phyloP scores from a whole-genome alignment of 345 rosid genomes.

The Ceriops tagal region DNA sequence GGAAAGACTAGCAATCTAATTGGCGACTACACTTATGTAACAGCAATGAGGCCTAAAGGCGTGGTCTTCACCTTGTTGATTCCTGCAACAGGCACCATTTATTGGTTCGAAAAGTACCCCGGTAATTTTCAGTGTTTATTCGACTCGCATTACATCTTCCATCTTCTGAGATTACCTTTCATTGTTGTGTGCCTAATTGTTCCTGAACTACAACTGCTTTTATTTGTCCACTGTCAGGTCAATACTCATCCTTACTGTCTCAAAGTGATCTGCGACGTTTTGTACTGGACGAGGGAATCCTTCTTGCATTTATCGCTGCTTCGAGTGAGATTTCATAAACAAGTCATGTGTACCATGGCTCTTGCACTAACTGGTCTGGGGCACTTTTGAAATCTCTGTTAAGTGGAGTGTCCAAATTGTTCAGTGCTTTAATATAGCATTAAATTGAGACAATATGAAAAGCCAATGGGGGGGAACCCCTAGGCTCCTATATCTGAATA shows the following conservation, averaged over 20 bases:
- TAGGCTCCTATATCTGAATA: too few species aligned
- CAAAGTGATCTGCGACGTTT: conserved; percentile 61
- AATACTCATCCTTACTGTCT: conserved; percentile 33
- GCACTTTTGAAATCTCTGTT: too few species aligned
- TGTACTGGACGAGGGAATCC: conserved; percentile 64
- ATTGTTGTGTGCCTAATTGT: neutral
- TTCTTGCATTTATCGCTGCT: conserved; percentile 72
- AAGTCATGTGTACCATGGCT: too few species aligned
- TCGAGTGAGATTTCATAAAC: conserved; percentile 37
- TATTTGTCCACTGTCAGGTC: conserved; percentile 38
- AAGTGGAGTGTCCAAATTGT: too few species aligned
- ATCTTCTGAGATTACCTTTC: neutral
- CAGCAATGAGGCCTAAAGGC: conserved; percentile 57
- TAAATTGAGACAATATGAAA: neutral
- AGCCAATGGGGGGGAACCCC: neutral
- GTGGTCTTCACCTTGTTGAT: conserved; percentile 56
- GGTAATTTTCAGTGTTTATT: conserved; percentile 34
- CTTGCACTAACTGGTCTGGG: too few species aligned
- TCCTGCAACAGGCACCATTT: conserved; percentile 60
- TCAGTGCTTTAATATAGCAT: too few species aligned
- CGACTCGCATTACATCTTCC: neutral
- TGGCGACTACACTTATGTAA: conserved; percentile 39
- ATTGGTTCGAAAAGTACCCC: conserved; percentile 79
- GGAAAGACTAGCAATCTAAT: conserved; percentile 40
- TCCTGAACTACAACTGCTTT: neutral